Evolutionary conservation across 1,139 yeast species (phyloP), one percentile per base, ranked within the genome.

Genomic region (Debaryomyces sp.): DNA sequence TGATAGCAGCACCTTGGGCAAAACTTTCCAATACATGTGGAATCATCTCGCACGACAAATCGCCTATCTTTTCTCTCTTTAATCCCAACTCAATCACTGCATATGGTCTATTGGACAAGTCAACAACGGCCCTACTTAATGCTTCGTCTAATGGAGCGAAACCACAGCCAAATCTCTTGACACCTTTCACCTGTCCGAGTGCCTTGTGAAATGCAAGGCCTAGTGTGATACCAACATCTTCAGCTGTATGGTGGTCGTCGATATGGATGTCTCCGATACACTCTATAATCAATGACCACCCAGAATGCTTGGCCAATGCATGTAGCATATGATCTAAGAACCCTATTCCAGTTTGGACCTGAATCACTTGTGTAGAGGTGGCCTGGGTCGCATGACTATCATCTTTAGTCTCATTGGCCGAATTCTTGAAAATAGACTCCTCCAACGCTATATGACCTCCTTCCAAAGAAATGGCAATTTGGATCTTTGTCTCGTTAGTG

Each of bases 101-200:
- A 67, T 73, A 91, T 1, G 99, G 98, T 58, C 99, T 79, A 67
- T 91, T 91, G 27, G 96, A 89, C 54, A 94, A 77, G 62, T 94
- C 99, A 6, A 94, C 92, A 13, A 94, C 99, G 0, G 97, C 96
- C 47, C 99, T 77, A 54, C 96, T 85, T 52, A 94, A 77, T 0
- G 99, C 98, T 71, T 92, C 98, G 67, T 94, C 99, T 49, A 94
- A 77, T 3, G 99, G 99, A 5, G 98, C 98, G 71, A 85, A 92
- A 0, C 95, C 99, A 39, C 79, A 66, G n/a, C 99, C 99, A 63
- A 92, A 94, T 59, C 99, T 79, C 66, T 89, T 89, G 51, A 92
- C 92, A 47, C 99, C 99, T 59, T 83, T 82, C 35, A 94, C 88
- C 37, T 85, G 87, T 18, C 98, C 98, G 53, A 94, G 71, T 0